Base-by-base conservation (phyloP, 1,139 yeast genomes). In the Yamadazyma oceani region DNA sequence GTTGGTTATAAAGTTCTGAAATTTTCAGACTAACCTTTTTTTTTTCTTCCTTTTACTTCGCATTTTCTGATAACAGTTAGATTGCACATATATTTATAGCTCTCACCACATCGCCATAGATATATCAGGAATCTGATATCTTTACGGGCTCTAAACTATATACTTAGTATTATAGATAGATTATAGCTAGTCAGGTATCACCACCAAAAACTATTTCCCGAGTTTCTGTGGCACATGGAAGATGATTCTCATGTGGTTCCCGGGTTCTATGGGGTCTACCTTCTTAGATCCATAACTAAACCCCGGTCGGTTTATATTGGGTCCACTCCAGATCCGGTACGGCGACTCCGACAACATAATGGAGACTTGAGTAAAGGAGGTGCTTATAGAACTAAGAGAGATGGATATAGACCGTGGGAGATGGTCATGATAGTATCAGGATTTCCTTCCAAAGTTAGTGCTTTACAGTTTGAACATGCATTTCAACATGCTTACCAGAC, bases 341-440 rank as follows among this genome's bases (percentile, higher is more conserved):
- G 90, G 41, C 55, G 95, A 34, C 62, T 86, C 5, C 59, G 87
- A 27, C 95, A 86, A 48, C 95, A 86, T 54, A 86, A 86, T 61
- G 95, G 95, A 2, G 77, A 72, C 4, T 54, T 82, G 14, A 63
- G 62, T 16, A 49, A 50, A 7, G 86, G 86, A 1, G 90, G 90
- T 1, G 95, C 95, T 0, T 78, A 64, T 50, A 61, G 78, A 31
- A 86, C 95, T 0, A 78, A 69, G 43, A 59, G 66, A 31, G 55
- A 57, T 17, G 80, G 79, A 0, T 69, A 65, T 29, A 58, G 90
- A 34, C 95, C 95, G 0, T 86, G 95, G 95, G 74, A 73, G 40
- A 79, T 83, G 82, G 58, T 73, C 0, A 47, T 76, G 33, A 53
- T 81, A 3, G 82, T 86, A 0, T 65, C 81, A 48, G 89, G 90